Conservation (phyloP, 2,329 filamentous ascomycete species). For the Beauveria varroae region DNA sequence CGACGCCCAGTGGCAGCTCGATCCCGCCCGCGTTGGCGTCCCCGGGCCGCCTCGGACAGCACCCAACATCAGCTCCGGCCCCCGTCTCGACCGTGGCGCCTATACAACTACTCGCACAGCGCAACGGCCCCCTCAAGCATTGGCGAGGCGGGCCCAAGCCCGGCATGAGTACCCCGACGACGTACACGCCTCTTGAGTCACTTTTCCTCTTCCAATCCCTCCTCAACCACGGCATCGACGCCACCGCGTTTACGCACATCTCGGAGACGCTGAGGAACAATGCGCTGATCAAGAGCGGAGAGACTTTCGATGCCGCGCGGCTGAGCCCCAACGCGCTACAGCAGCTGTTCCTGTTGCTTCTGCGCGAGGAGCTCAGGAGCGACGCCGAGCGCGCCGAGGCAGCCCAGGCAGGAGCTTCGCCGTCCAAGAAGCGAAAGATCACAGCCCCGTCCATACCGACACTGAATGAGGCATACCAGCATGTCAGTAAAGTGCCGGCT, state of each 20-base stretch:
- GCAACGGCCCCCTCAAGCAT: conserved; percentile 47
- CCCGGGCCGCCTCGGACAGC: background rate
- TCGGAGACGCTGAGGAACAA: conserved; percentile 70
- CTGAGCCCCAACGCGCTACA: conserved; percentile 72
- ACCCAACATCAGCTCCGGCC: background rate
- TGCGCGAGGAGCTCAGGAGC: conserved; percentile 63
- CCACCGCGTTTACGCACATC: conserved; percentile 61
- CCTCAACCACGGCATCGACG: conserved; percentile 56
- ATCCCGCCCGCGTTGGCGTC: conserved; percentile 1
- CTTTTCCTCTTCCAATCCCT: conserved; percentile 79
- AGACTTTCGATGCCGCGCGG: conserved; percentile 64
- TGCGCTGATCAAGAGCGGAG: conserved; percentile 60
- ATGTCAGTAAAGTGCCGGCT: conserved; percentile 60
- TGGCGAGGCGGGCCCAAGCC: conserved; percentile 45
- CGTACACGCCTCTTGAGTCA: conserved; percentile 79
- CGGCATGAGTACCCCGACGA: conserved; percentile 50
- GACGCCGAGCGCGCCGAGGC: conserved; percentile 36
- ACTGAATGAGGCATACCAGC: conserved; percentile 57
- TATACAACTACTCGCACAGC: conserved; percentile 44
- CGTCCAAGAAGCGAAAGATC: conserved; percentile 68
- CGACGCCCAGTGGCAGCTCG: background rate
- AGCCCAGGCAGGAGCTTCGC: conserved; percentile 31
- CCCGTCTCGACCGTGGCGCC: conserved; percentile 41
- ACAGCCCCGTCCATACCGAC: conserved; percentile 56
- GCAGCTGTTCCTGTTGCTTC: conserved; percentile 66